phyloP scores from a whole-genome alignment of 2,329 filamentous ascomycete genomes.

The Cryoendolithus antarcticus region DNA sequence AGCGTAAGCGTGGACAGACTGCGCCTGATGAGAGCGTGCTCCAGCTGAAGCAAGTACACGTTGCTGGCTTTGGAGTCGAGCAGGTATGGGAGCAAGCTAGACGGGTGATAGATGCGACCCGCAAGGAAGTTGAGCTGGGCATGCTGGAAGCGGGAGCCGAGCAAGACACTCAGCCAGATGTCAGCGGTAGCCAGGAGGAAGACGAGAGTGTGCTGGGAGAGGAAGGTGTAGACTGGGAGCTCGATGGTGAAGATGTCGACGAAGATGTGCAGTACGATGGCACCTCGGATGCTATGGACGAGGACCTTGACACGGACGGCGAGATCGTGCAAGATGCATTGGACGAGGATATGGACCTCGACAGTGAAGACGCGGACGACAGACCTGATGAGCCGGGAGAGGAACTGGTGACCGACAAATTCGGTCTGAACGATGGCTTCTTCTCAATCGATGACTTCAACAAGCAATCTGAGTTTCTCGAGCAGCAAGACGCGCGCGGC shows the following conservation, averaged over 20 bases:
- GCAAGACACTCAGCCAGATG: slow-evolving; percentile 9
- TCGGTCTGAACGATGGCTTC: slow-evolving; percentile 91
- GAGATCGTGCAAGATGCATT: slow-evolving; percentile 25
- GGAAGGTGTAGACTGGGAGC: slow-evolving; percentile 26
- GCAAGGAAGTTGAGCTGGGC: slow-evolving; percentile 40
- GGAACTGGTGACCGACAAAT: slow-evolving; percentile 56
- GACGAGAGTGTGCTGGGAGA: slow-evolving; percentile 21
- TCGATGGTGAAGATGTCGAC: slow-evolving; percentile 23
- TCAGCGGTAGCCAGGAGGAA: slow-evolving; percentile 14
- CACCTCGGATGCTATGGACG: slow-evolving; percentile 24
- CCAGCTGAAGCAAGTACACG: slow-evolving; percentile 70
- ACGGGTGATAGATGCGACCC: slow-evolving; percentile 60
- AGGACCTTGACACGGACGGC: slow-evolving; percentile 19
- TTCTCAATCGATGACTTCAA: slow-evolving; percentile 98
- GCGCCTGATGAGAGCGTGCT: slow-evolving; percentile 44
- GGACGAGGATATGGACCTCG: slow-evolving; percentile 30
- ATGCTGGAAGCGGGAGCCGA: slow-evolving; percentile 24
- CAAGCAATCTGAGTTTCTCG: slow-evolving; percentile 77
- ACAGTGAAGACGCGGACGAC: slow-evolving; percentile 31
- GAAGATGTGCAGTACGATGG: slow-evolving; percentile 24
- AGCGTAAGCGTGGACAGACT: slow-evolving; percentile 56
- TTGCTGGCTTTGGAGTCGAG: slow-evolving; percentile 73
- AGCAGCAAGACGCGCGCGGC: slow-evolving; percentile 68
- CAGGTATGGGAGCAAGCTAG: slow-evolving; percentile 93
- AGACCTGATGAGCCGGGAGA: slow-evolving; percentile 38